Evolutionary conservation across 1,284 basidiomycete species (phyloP), one percentile per base, ranked within the genome.

Genomic region (Hemileia vastatrix): DNA sequence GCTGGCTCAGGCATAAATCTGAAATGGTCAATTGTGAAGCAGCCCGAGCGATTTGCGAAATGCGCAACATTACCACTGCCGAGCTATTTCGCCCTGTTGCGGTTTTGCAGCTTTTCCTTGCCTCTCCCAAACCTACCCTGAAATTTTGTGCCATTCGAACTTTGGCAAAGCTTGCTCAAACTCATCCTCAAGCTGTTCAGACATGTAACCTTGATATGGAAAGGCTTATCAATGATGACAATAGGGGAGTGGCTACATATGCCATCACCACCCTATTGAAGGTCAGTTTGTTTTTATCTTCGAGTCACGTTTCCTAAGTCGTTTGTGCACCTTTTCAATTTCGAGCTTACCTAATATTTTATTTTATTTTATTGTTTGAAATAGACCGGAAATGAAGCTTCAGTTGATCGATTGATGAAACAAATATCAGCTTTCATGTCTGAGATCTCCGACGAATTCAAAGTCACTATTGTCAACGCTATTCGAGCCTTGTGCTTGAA

Each of bases 11-110:
- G 65, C 95, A 99, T 79, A 99, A 98, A 82, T 94, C 91, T 74
- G 95, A 99, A 77, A 98, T 97, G 95, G 95, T 99, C 76, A 98
- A 97, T 79, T 90, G 94, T 71, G 95, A 99, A 77, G 95, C 94
- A 31, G 95, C 95, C 4, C 86, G 94, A 57, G 93, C 87, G 18
- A 94, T 99, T 67, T 97, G 93, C 76, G 93, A 96, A 77, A 90
- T 96, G 87, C 87, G 85, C 76, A 84, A 85, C 68, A 85, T 93
- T 24, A 82, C 85, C 24, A 75, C 85, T 11, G 77, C 83, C 21
- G 90, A 97, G 70, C 80, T 98, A 58, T 85, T 86, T 59, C 86
- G 89, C 70, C 84, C 95, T 2, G 90, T 98, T 65, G 84, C 89
- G 88, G 92, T 95, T 32, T 80, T 96, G 23, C 91, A 95, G 75